phyloP scores from a whole-genome alignment of 2,329 filamentous ascomycete genomes.

The Metarhizium anisopliae region DNA sequence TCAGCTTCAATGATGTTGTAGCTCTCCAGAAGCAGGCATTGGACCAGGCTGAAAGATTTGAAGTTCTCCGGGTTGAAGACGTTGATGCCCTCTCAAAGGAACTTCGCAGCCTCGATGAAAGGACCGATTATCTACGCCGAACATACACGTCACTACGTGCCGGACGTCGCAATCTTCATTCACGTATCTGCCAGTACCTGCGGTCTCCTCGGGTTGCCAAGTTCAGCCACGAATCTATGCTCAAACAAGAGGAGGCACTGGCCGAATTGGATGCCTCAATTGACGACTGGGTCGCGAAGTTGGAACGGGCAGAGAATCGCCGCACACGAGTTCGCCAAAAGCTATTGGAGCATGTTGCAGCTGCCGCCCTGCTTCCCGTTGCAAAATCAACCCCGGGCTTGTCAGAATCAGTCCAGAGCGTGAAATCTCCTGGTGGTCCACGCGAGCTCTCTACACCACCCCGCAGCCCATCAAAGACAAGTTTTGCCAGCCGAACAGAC shows the following conservation, averaged over 20 bases:
- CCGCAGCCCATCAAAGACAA: constrained; percentile 7
- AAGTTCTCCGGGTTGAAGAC: constrained; percentile 53
- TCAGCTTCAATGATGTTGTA: constrained; percentile 39
- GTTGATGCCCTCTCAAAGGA: constrained; percentile 63
- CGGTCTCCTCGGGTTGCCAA: constrained; percentile 60
- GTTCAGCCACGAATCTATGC: constrained; percentile 65
- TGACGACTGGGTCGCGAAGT: constrained; percentile 70
- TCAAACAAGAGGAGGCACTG: constrained; percentile 73
- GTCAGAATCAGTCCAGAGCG: constrained; percentile 32
- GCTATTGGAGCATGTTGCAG: constrained; percentile 72
- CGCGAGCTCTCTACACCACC: constrained; percentile 42
- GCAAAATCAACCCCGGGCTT: constrained; percentile 10
- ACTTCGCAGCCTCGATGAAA: constrained; percentile 66
- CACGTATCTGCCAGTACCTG: constrained; percentile 68
- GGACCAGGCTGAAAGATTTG: constrained; percentile 53
- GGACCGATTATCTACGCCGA: constrained; percentile 67
- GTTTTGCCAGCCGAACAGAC: constrained; percentile 20
- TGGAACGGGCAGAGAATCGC: constrained; percentile 73
- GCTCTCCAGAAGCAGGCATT: constrained; percentile 51
- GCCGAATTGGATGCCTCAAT: constrained; percentile 69
- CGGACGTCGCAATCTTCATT: constrained; percentile 69
- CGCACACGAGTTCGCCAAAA: constrained; percentile 69
- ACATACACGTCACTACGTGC: constrained; percentile 67
- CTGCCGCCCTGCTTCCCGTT: constrained; percentile 46
- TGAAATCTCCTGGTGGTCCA: constrained; percentile 24